Evolutionary conservation across 768 basidiomycete species (phyloP), one percentile per base, ranked within the genome.

Genomic region (Botryobasidium botryosum): DNA sequence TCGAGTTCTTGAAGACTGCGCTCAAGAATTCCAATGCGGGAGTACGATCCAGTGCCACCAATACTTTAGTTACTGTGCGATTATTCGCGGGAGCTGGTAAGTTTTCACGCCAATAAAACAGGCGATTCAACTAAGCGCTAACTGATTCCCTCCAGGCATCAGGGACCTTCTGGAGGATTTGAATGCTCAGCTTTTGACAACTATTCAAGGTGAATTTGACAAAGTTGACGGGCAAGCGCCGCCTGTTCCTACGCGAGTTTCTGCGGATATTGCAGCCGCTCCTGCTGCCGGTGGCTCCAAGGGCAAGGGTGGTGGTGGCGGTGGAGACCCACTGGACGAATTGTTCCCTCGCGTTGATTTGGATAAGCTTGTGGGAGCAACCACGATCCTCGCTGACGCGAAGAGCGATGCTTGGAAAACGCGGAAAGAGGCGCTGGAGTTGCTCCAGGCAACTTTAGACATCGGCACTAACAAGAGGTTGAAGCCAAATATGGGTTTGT

Each of bases 361-460:
- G 32, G 91, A 97, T 52, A 68, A 72, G 44, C 61, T 99, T 21
- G 65, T 97, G 44, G 80, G 79, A 51, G 80, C 80, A 20, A 86
- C 86, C 1, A 75, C 77, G 4, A 79, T 91, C 38, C 61, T 94
- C 13, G 68, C 76, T 2, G 86, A 88, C 53, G 69, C 79, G 7
- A 90, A 86, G 64, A 92, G 78, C 53, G 91, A 92, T 51, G 79
- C 87, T 0, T 99, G 92, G 92, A 97, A 97, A 64, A 76, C 74
- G 1, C 80, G 91, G 63, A 99, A 99, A 59, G 92, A 96, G 55
- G 90, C 85, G 3, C 67, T 97, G 47, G 94, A 97, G 59, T 65
- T 68, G 0, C 60, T 97, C 15, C 80, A 86, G 55, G 75, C 72
- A 0, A 71, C 87, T 47, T 63, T 99, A 27, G 91, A 97, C 55